Conservation (phyloP, 768 basidiomycete species). For the Holtermannia corniformis region DNA sequence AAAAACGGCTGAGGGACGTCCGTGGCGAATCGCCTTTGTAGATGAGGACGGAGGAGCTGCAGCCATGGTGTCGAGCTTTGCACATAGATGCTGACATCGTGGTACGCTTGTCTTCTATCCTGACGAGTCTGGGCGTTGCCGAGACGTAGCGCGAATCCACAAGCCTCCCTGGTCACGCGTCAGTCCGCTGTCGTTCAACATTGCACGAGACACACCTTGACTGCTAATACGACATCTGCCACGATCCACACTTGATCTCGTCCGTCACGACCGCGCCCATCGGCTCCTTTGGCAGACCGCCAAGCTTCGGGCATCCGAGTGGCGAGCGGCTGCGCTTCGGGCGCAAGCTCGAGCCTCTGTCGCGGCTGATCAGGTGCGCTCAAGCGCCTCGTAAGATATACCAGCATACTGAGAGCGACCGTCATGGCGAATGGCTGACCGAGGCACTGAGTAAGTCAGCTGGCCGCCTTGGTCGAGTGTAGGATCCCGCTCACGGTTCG, state of each 20-base stretch:
- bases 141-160: background rate
- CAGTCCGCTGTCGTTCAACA: background rate
- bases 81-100: too few species aligned
- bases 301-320: slow-evolving; percentile 19
- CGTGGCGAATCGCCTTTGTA: too few species aligned
- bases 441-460: slow-evolving; percentile 20
- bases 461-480: background rate
- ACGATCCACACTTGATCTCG: slow-evolving; percentile 28
- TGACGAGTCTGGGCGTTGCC: too few species aligned
- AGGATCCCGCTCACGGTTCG: slow-evolving; percentile 24
- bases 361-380: background rate
- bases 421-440: slow-evolving; percentile 35
- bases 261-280: slow-evolving; percentile 20
- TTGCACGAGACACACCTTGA: slow-evolving; percentile 32
- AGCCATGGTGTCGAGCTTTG: too few species aligned
- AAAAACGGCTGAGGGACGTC: too few species aligned
- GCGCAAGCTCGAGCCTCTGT: slow-evolving; percentile 9
- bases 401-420: slow-evolving; percentile 19
- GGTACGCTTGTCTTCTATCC: too few species aligned
- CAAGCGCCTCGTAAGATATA: slow-evolving; percentile 15
- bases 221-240: slow-evolving; percentile 26
- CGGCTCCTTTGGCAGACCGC: slow-evolving; percentile 10
- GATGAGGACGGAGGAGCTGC: too few species aligned
- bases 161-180: background rate
- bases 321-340: slow-evolving; percentile 15